Conservation (phyloP, 2,329 filamentous ascomycete genomes). For the Claviceps digitariae region DNA sequence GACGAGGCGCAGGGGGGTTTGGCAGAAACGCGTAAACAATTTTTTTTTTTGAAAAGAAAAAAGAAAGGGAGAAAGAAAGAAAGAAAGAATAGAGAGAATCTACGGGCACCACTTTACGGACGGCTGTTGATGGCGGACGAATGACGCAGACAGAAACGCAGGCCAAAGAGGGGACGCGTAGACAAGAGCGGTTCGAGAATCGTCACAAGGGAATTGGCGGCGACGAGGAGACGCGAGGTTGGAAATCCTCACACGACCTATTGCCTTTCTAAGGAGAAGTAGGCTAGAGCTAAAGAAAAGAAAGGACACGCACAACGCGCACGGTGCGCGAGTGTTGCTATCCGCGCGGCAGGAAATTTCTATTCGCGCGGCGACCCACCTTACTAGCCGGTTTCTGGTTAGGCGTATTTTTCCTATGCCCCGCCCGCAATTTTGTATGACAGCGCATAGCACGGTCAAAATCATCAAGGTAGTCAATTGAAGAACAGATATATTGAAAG, state of each 20-base stretch:
- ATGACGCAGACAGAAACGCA: background rate
- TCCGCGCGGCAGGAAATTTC: too few relatives aligned
- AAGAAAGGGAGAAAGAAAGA: background rate
- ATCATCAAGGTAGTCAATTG: too few relatives aligned
- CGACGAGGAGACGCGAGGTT: slow-evolving; percentile 4
- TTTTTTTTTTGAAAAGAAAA: too few relatives aligned
- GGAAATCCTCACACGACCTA: slow-evolving; percentile 24
- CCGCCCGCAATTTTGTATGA: too few relatives aligned
- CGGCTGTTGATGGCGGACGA: background rate
- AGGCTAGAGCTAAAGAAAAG: too few relatives aligned
- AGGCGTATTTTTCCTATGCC: too few relatives aligned
- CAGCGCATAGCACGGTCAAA: too few relatives aligned
- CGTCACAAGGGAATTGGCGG: background rate
- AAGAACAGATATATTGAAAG: too few relatives aligned
- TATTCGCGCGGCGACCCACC: too few relatives aligned
- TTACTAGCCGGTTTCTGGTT: too few relatives aligned
- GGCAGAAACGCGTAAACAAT: background rate
- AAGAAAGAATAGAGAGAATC: background rate
- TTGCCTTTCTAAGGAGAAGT: slow-evolving; percentile 20
- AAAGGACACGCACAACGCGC: background rate
- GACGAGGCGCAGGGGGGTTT: background rate
- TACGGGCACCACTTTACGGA: background rate
- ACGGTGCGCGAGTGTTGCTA: too few relatives aligned
- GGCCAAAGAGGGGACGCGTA: slow-evolving; percentile 1
- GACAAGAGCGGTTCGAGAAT: background rate